Evolutionary conservation across 164 flowering plant genomes (phyloP), one percentile per base, ranked within the genome.

Genomic region (Saururus chinensis): DNA sequence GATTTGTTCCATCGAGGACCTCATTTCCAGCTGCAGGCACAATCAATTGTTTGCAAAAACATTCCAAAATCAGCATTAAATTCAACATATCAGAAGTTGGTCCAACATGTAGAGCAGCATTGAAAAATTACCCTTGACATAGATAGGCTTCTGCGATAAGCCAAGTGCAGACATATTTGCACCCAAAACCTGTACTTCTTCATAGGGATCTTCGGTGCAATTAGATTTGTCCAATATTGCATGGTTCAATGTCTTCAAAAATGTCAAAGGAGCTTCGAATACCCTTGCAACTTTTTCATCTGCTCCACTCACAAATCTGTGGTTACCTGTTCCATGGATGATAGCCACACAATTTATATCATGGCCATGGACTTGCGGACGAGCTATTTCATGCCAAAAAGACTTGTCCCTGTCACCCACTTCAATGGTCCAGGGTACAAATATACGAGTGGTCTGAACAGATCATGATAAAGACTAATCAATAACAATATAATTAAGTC

Each of bases 91-190:
- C 8, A 30, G 21, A 57, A 40, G 45, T 58, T 6, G 17, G 58
- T 23, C n/a, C 7, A 23, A 21, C 17, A 24, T 24, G 16, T 23
- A 13, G 4, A 55, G 19, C 37, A 55, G 37, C 17, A 24, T 24
- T 19, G 51, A 9, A 60, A 60, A 40, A 71, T 67, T 62, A 90
- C 99, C 79, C 9, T 90, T 81, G 40, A 68, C 74, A 78, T 88
- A 90, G 52, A 93, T 87, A 37, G 97, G 97, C 68, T 90, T 93
- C 75, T 89, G 99, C 30, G 99, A 93, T 57, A 93, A 71, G 12
- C 97, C 99, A 67, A 93, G 95, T 69, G 99, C 97, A 65, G 97
- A 93, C 97, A 93, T 90, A 71, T 93, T 93, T 62, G 99, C 99
- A 67, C 97, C 99, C 74, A 93, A 74, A 67, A 93, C 73, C 69